These are phyloP conservation scores for Trametes elegans DNA, from an alignment of 768 basidiomycete species.

Conservation along the genomic window DNA sequence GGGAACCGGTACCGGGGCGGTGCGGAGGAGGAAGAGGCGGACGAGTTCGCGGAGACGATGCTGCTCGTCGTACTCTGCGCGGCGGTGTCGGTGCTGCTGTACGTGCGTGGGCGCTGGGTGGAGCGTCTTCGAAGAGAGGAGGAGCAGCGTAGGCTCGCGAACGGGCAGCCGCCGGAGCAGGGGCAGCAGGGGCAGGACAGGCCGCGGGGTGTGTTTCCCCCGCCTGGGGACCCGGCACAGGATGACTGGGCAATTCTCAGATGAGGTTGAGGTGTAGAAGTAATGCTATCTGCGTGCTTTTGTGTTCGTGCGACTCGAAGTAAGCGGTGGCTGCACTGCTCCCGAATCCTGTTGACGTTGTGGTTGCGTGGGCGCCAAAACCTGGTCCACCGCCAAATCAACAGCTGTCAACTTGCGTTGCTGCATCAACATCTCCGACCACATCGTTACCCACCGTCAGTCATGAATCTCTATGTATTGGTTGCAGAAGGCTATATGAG, in stretches of 20 bases:
- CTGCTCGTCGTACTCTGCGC: slow-evolving; percentile 72
- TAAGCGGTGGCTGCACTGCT: no score
- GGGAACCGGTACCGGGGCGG: slow-evolving; percentile 48
- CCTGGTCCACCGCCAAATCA: no score
- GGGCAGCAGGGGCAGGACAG: slow-evolving; percentile 33
- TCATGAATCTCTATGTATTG: background rate
- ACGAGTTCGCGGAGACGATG: slow-evolving; percentile 81
- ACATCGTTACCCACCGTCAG: no score
- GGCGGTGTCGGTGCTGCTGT: slow-evolving; percentile 70
- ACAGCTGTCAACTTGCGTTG: no score
- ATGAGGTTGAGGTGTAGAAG: slow-evolving; percentile 27
- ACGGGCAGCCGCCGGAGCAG: slow-evolving; percentile 18
- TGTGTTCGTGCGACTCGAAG: no score
- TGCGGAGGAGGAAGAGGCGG: slow-evolving; percentile 55
- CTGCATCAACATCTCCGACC: no score
- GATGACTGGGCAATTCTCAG: slow-evolving; percentile 65
- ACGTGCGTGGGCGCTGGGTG: slow-evolving; percentile 75
- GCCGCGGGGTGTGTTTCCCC: slow-evolving; percentile 51
- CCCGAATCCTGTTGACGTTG: no score
- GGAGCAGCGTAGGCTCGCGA: slow-evolving; percentile 35
- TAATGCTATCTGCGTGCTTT: no score
- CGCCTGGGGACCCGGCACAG: slow-evolving; percentile 60
- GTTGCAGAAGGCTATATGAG: background rate
- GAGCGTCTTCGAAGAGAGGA: slow-evolving; percentile 70
- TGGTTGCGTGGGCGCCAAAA: no score